phyloP scores from a whole-genome alignment of 805 yeast genomes.

The Scheffersomyces lignosus region DNA sequence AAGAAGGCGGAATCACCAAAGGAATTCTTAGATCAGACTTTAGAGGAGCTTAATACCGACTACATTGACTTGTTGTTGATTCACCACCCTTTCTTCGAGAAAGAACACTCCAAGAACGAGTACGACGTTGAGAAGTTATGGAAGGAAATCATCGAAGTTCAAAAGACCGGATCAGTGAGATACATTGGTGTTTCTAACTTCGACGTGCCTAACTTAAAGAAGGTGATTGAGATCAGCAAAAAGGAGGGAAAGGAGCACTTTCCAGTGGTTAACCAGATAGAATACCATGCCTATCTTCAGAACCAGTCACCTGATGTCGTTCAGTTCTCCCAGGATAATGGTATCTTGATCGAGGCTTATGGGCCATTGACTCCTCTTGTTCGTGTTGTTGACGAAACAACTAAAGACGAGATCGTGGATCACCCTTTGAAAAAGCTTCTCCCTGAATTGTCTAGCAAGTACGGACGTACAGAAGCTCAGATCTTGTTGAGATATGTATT shows the following conservation, averaged over 20 bases:
- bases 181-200: constrained; percentile 19
- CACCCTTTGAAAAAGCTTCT: constrained; percentile 28
- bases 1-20: constrained; percentile 43
- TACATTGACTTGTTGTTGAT: constrained; percentile 61
- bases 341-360: constrained; percentile 17
- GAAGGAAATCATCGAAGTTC: constrained; percentile 17
- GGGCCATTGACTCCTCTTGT: constrained; percentile 23
- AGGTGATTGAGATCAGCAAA: constrained; percentile 12
- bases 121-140: constrained; percentile 17
- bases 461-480: constrained; percentile 37
- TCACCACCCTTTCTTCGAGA: constrained; percentile 58
- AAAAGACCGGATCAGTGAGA: constrained; percentile 18
- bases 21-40: constrained; percentile 43
- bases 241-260: no score
- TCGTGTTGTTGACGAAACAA: constrained; percentile 13
- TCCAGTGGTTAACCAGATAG: constrained; percentile 22
- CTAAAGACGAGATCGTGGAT: constrained; percentile 28
- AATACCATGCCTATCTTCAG: constrained; percentile 23
- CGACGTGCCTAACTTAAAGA: constrained; percentile 12
- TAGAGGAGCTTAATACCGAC: constrained; percentile 45
- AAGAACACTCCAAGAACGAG: constrained; percentile 13
- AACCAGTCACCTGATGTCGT: constrained; percentile 16
- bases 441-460: constrained; percentile 47
- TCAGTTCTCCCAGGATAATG: constrained; percentile 10
- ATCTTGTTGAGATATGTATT: constrained; percentile 19